Conservation (phyloP, 768 basidiomycete species). For the Mycena leptocephala region DNA sequence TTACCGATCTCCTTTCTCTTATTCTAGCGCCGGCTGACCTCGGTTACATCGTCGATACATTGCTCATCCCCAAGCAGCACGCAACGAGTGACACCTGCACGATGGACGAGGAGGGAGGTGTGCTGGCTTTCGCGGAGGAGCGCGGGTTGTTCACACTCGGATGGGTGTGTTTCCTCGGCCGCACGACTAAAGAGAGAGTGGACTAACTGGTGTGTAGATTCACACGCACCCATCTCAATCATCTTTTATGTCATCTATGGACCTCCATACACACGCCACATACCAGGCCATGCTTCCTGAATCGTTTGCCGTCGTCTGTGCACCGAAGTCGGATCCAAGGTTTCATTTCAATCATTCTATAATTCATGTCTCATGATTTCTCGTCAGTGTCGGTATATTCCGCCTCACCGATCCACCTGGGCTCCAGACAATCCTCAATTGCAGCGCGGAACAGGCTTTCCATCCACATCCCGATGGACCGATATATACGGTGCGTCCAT, state of each 20-base stretch:
- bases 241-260: constrained; percentile 93
- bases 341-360: constrained; percentile 49
- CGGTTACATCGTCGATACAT: constrained; percentile 78
- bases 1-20: not conserved
- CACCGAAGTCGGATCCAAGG: constrained; percentile 85
- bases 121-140: constrained; percentile 88
- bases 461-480: constrained; percentile 90
- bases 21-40: constrained; percentile 30
- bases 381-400: constrained; percentile 92
- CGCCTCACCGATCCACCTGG: constrained; percentile 93
- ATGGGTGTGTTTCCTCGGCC: constrained; percentile 75
- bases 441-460: constrained; percentile 82
- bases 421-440: constrained; percentile 78
- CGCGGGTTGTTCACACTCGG: constrained; percentile 89
- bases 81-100: constrained; percentile 94
- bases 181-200: not conserved
- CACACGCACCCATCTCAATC: constrained; percentile 56
- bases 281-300: constrained; percentile 94
- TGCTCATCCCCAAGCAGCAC: constrained; percentile 90
- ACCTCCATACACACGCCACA: constrained; percentile 91
- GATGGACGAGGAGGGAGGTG: constrained; percentile 92
- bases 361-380: too few species aligned
- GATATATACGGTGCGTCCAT: constrained; percentile 84
- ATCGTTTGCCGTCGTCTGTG: constrained; percentile 94
- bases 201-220: constrained; percentile 68